These are phyloP conservation scores for Macrotyloma uniflorum DNA, from an alignment of 306 rosid species.

Conservation along the genomic window DNA sequence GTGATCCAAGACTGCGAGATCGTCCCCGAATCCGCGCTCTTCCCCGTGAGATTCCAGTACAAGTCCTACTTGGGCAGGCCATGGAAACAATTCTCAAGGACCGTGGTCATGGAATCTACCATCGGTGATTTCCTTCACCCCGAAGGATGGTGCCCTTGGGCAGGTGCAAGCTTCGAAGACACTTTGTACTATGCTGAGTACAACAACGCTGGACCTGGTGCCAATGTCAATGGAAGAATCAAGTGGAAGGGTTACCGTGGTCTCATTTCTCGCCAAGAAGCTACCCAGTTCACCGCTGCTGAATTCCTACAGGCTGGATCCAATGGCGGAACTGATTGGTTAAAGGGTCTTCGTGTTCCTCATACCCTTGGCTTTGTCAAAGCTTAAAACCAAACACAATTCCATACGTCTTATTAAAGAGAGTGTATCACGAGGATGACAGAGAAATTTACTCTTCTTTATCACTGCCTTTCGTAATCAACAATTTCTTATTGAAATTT, in stretches of 20 bases:
- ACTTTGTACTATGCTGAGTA: conserved; percentile 58
- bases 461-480: too few species aligned
- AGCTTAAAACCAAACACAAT: not conserved
- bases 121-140: conserved; percentile 55
- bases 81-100: conserved; percentile 59
- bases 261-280: conserved; percentile 44
- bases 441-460: not conserved
- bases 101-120: conserved; percentile 59
- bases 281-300: conserved; percentile 44
- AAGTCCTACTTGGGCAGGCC: conserved; percentile 65
- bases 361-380: conserved; percentile 3
- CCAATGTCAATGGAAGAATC: conserved; percentile 41
- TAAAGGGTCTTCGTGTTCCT: conserved; percentile 38
- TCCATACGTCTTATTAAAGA: too few species aligned
- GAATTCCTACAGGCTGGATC: conserved; percentile 31
- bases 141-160: conserved; percentile 58
- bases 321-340: conserved; percentile 13
- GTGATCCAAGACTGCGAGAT: conserved; percentile 69
- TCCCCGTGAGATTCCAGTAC: conserved; percentile 39
- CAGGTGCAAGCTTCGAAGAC: not conserved
- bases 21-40: conserved; percentile 46
- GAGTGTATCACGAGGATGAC: too few species aligned
- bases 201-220: conserved; percentile 64
- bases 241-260: conserved; percentile 60
- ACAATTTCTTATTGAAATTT: too few species aligned